phyloP scores from a whole-genome alignment of 2,329 filamentous ascomycete species.

The Elsinoe ampelina region DNA sequence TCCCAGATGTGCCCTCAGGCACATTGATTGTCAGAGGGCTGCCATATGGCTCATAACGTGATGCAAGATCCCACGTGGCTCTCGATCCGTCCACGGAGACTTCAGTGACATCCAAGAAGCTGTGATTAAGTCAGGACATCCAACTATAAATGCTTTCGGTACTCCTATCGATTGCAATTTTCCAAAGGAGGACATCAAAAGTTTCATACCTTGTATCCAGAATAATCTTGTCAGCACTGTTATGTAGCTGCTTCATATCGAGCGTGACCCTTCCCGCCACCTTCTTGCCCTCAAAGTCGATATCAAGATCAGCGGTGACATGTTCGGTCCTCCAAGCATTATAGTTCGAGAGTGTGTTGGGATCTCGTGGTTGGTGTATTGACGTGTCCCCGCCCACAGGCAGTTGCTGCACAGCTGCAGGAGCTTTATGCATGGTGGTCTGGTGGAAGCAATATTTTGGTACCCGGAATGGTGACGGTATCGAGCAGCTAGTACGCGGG shows the following conservation, averaged over 20 bases:
- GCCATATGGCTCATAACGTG: constrained; percentile 64
- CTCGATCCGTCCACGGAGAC: constrained; percentile 60
- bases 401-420: constrained; percentile 16
- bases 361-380: constrained; percentile 47
- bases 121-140: constrained; percentile 16
- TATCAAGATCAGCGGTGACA: constrained; percentile 68
- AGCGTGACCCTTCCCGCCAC: constrained; percentile 70
- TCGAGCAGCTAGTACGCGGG: background rate
- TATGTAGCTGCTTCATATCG: constrained; percentile 65
- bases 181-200: background rate
- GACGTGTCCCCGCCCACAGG: constrained; percentile 17
- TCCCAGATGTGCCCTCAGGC: constrained; percentile 32
- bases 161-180: too few species aligned
- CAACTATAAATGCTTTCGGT: too few species aligned
- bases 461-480: background rate
- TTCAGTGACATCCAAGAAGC: constrained; percentile 62
- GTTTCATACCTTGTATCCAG: constrained; percentile 61
- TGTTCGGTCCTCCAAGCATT: constrained; percentile 77
- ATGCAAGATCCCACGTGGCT: constrained; percentile 60
- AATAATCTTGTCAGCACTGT: constrained; percentile 63
- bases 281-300: constrained; percentile 73
- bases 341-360: constrained; percentile 88
- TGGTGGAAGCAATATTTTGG: background rate
- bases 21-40: constrained; percentile 57
- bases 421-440: constrained; percentile 17